Evolutionary conservation across 2,329 filamentous ascomycete genomes (phyloP).

Genomic region (Diaporthe longicolla): DNA sequence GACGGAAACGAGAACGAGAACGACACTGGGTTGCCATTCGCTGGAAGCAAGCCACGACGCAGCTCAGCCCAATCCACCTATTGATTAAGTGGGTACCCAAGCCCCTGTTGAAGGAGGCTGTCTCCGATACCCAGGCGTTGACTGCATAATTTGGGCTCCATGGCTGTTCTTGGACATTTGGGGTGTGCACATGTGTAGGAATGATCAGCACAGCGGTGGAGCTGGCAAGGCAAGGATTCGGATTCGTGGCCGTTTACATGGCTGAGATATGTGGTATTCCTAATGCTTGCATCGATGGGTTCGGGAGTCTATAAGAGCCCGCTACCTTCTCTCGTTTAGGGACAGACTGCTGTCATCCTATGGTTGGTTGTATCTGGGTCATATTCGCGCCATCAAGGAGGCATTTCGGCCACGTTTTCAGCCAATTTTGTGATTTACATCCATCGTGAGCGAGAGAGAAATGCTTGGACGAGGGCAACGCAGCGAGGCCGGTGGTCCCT

Average conservation of each 20-base stretch:
- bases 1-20: constrained; percentile 13
- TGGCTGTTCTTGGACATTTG: background rate
- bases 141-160: background rate
- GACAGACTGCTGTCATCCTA: background rate
- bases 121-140: background rate
- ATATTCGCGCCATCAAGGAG: background rate
- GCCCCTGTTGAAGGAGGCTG: background rate
- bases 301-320: constrained; percentile 7
- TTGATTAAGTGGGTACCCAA: background rate
- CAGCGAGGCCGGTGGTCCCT: constrained; percentile 6
- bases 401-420: background rate
- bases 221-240: background rate
- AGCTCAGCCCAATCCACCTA: constrained; percentile 5
- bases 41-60: background rate
- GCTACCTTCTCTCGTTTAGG: background rate
- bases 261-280: background rate
- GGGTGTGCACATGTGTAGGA: background rate
- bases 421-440: background rate
- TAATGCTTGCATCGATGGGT: background rate
- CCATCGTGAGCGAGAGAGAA: background rate
- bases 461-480: constrained; percentile 3
- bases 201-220: background rate
- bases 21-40: background rate
- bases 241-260: background rate
- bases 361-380: background rate